phyloP scores from a whole-genome alignment of 306 rosid genomes.

The Quercus rubra region DNA sequence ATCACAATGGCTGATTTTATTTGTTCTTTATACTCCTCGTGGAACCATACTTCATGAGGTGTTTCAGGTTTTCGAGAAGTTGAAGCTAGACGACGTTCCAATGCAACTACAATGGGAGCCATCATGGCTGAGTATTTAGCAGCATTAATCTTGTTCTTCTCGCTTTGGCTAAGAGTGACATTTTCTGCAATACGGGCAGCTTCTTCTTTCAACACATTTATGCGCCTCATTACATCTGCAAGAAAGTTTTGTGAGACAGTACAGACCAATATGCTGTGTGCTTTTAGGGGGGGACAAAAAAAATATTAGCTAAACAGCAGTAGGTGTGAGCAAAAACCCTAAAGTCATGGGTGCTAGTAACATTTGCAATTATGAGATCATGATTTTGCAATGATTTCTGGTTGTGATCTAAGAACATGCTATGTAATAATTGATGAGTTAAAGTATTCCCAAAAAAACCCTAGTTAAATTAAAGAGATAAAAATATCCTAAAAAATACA shows the following conservation, averaged over 20 bases:
- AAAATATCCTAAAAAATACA: too few species aligned
- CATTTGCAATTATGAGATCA: neutral
- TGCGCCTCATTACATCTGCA: slow-evolving; percentile 93
- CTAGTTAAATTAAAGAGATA: neutral
- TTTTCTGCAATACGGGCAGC: slow-evolving; percentile 93
- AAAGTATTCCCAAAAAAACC: neutral
- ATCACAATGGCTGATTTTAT: slow-evolving; percentile 67
- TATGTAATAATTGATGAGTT: neutral
- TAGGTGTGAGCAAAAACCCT: neutral
- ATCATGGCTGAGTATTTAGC: slow-evolving; percentile 98
- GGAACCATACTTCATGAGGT: slow-evolving; percentile 97
- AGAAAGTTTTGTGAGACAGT: slow-evolving; percentile 29
- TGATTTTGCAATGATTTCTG: neutral
- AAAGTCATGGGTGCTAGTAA: neutral
- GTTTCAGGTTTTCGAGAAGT: slow-evolving; percentile 94
- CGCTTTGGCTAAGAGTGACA: slow-evolving; percentile 83
- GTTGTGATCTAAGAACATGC: neutral
- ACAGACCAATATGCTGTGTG: slow-evolving; percentile 4
- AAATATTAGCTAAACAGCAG: neutral
- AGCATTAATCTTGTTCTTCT: slow-evolving; percentile 88
- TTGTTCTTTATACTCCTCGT: slow-evolving; percentile 70
- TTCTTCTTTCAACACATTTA: slow-evolving; percentile 88
- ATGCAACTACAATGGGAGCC: slow-evolving; percentile 96
- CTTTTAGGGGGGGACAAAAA: slow-evolving; percentile 7
- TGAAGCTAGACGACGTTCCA: slow-evolving; percentile 94